Evolutionary conservation across 768 basidiomycete genomes (phyloP).

Genomic region (Lanmaoa pseudosensibilis): DNA sequence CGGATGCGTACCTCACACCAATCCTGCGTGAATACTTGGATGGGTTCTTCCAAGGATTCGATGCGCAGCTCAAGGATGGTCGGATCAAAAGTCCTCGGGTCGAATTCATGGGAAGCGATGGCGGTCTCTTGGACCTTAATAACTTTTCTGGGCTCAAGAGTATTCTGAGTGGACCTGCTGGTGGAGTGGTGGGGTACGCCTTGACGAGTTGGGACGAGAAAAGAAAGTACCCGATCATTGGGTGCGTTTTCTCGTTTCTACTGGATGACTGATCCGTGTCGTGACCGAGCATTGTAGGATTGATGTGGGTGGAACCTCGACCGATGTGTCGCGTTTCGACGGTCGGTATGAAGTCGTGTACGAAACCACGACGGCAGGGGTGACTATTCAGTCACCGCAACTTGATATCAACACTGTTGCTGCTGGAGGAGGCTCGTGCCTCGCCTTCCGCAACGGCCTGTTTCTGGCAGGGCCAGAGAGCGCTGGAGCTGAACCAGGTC

Average conservation of each 20-base stretch:
- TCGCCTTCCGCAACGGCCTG: constrained; percentile 87
- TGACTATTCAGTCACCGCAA: constrained; percentile 89
- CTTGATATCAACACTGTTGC: constrained; percentile 96
- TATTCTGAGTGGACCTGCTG: constrained; percentile 90
- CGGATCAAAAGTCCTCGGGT: constrained; percentile 63
- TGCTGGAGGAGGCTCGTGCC: constrained; percentile 89
- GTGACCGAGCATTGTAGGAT: constrained; percentile 44
- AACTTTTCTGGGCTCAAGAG: constrained; percentile 94
- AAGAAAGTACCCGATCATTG: constrained; percentile 74
- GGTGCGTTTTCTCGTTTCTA: constrained; percentile 45
- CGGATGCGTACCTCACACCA: constrained; percentile 94
- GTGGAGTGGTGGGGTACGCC: constrained; percentile 94
- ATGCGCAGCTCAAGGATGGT: constrained; percentile 66
- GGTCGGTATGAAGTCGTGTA: constrained; percentile 92
- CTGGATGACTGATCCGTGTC: neutral
- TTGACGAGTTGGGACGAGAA: constrained; percentile 82
- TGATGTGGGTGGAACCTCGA: constrained; percentile 94
- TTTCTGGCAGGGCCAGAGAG: constrained; percentile 92
- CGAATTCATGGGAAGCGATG: constrained; percentile 96
- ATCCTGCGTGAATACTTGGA: constrained; percentile 82
- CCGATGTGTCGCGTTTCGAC: constrained; percentile 91
- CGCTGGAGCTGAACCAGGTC: constrained; percentile 92
- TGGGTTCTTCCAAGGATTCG: constrained; percentile 90
- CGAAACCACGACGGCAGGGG: constrained; percentile 93
- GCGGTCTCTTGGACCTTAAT: constrained; percentile 72